Conservation (phyloP, 345 rosid species). For the Lepidium sativum region DNA sequence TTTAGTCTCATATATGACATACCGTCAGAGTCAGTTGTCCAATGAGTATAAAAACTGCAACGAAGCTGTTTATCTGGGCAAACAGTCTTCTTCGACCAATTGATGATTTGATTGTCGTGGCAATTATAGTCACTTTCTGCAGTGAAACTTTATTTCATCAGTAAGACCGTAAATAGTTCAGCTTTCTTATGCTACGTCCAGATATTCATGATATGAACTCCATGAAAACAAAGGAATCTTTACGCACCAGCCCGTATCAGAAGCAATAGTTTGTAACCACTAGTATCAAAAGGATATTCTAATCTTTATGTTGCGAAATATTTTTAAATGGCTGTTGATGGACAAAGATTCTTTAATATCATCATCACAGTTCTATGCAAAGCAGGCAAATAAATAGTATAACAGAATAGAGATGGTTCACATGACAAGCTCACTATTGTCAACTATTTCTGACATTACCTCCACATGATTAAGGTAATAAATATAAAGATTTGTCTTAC, state of each 20-base stretch:
- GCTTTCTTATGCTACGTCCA: not conserved
- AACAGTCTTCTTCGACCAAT: constrained; percentile 74
- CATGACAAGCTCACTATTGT: not conserved
- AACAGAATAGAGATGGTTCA: not conserved
- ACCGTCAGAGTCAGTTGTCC: constrained; percentile 93
- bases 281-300: not conserved
- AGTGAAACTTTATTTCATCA: constrained; percentile 13
- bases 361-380: not conserved
- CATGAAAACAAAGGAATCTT: not conserved
- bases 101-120: constrained; percentile 63
- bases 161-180: not conserved
- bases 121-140: constrained; percentile 90
- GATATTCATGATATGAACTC: not conserved
- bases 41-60: constrained; percentile 80
- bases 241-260: not conserved
- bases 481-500: constrained; percentile 26
- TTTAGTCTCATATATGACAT: not conserved
- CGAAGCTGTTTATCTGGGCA: constrained; percentile 92
- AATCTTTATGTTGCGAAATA: not conserved
- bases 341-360: not conserved
- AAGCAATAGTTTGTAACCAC: not conserved
- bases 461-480: not conserved
- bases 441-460: not conserved
- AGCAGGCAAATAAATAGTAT: not conserved
- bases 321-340: not conserved